Base-by-base conservation (phyloP, 83 land plant genomes). In the Picea abies region DNA sequence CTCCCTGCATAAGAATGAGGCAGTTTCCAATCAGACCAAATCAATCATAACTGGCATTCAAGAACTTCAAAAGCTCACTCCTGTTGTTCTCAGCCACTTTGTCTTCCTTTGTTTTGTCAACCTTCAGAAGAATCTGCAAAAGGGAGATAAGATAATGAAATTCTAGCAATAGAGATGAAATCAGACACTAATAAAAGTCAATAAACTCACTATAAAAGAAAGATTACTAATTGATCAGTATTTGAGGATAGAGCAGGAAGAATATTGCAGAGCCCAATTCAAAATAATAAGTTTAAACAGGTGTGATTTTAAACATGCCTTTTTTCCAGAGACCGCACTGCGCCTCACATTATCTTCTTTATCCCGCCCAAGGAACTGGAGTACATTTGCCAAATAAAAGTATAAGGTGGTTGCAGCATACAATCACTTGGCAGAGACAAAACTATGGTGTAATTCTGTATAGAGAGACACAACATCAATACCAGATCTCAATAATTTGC, bases 11-110 rank as follows among this genome's bases (percentile, higher is more conserved):
- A 73, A 73, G 11, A 44, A 52, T 52, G 56, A 11, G 12, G 14
- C 56, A 41, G 2, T 47, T 71, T 71, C 56, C 3, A 11, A 41
- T 12, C 52, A 73, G 77, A 44, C 47, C 25, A n/a, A 41, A 60
- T 96, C 88, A 97, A 82, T 97, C 99, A 88, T 89, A 97, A 67
- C 99, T 97, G 10, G 99, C 93, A 88, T 97, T 97, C 87, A 97
- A 84, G 85, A 95, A 97, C 81, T 94, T 97, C 85, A 97, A 83
- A 84, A 97, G 81, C 85, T 97, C 98, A 81, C 87, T 97, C 68
- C 99, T 90, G 58, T 97, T 97, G 62, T 11, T 97, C 62, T 97
- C 99, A 32, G 95, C 96, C 79, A 80, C 1, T 82, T 93, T 97
- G 84, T 97, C 99, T 76, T 97, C 98, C 90, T 92, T 97, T 63